Evolutionary conservation across 805 yeast species (phyloP), one percentile per base, ranked within the genome.

Genomic region (Teunomyces funiuensis): DNA sequence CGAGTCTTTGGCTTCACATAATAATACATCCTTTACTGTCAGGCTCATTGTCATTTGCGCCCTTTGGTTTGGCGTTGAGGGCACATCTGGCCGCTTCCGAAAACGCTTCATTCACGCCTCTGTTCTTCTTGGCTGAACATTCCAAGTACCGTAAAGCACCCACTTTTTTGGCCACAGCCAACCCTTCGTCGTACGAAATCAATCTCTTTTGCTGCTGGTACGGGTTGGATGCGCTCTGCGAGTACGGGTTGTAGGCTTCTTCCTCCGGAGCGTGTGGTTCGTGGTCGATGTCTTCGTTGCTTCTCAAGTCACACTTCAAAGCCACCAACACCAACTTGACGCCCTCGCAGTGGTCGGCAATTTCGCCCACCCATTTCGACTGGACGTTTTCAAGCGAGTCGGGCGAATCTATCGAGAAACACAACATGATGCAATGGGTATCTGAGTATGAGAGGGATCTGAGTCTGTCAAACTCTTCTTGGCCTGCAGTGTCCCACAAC

Each of bases 41-140:
- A 16, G 64, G 66, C 47, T 66, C 72, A 40, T 72, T 75, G 41
- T 73, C 76, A 47, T 69, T 68, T 38, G 79, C 80, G 41, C 90
- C 91, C 66, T 82, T 87, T 38, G 95, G 86, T 58, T 80, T 87
- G 10, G 96, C 96, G 47, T 86, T 83, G 52, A 91, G 74, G 2
- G 97, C 98, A 57, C 96, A 90, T 62, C 99, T 82, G 6, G 98
- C 97, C 33, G 98, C 99, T 67, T 93, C 99, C 0, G 97, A 89
- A 61, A 93, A 93, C 7, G 97, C 98, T 69, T 93, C 99, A 58
- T 95, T 93, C n/a, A 93, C 99, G 51, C 99, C 99, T 58, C 95
- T 80, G 65, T 90, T 91, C 62, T 85, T 83, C 73, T 90, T 93
- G 5, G 99, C 98, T 19, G 96, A 87, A 68, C 99, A 93, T 65